Percentiles rank a stretch among this genome's conserved stretches.
These are phyloP conservation scores for Millerozyma miso DNA, from an alignment of 805 yeast genomes.

Conservation along the genomic window DNA sequence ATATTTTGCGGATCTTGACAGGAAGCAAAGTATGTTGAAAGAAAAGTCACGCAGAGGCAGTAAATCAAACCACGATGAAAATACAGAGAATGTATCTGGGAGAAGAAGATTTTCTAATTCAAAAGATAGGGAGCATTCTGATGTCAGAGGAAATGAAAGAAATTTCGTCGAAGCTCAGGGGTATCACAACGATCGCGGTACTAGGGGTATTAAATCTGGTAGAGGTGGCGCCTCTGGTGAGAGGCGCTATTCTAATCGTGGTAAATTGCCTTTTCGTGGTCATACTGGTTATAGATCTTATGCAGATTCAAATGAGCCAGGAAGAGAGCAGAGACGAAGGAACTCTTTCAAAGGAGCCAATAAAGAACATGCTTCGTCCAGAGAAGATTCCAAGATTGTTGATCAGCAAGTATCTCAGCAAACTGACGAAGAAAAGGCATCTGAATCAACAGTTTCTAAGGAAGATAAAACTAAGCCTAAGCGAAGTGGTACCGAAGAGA, in stretches of 20 bases:
- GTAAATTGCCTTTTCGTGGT: not conserved
- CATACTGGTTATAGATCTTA: not conserved
- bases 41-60: slow-evolving; percentile 8
- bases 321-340: not conserved
- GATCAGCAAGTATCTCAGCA: not conserved
- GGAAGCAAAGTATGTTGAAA: slow-evolving; percentile 14
- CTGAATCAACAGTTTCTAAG: not conserved
- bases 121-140: not conserved
- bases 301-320: not conserved
- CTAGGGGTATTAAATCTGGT: slow-evolving; percentile 6
- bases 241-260: not conserved
- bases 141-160: slow-evolving; percentile 9
- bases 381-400: not conserved
- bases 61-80: not conserved
- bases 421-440: not conserved
- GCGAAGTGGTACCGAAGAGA: too few species aligned
- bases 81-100: not conserved
- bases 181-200: slow-evolving; percentile 1
- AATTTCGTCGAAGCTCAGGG: slow-evolving; percentile 10
- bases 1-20: slow-evolving; percentile 25
- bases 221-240: slow-evolving; percentile 9
- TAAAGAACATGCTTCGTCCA: not conserved
- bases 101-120: not conserved
- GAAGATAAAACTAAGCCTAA: too few species aligned
- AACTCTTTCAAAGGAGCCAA: not conserved